These are phyloP conservation scores for Aspergillus pseudonomiae DNA, from an alignment of 2,329 filamentous ascomycete species.

Conservation along the genomic window DNA sequence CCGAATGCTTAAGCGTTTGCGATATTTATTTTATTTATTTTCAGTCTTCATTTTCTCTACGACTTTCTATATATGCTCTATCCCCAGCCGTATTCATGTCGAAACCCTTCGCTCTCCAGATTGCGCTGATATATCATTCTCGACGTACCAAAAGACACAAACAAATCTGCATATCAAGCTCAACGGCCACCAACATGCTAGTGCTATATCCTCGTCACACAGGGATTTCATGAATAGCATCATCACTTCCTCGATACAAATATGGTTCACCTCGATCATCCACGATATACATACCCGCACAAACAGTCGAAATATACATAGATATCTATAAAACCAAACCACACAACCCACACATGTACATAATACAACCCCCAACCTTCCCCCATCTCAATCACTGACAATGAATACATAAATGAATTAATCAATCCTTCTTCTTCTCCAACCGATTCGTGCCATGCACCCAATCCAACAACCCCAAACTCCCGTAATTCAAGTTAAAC, in stretches of 20 bases:
- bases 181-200: neutral
- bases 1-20: neutral
- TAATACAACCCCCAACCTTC: neutral
- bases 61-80: neutral
- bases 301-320: neutral
- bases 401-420: too few species aligned
- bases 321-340: neutral
- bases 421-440: neutral
- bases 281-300: neutral
- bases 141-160: neutral
- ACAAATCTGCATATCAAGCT: neutral
- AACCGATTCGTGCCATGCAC: constrained; percentile 53
- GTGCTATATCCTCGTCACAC: neutral
- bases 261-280: neutral
- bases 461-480: constrained; percentile 57
- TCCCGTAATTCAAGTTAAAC: constrained; percentile 59
- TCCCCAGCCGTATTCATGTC: too few species aligned
- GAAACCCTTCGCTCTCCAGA: neutral
- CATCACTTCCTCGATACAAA: neutral
- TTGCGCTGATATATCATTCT: neutral
- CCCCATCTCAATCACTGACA: neutral
- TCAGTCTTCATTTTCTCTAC: neutral
- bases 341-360: too few species aligned
- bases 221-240: neutral
- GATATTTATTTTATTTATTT: neutral